A percentile compares a stretch with the other conserved stretches of the same genome.
Evolutionary conservation across 1,284 basidiomycete species (phyloP).

Genomic region (Trichosporon faecale): DNA sequence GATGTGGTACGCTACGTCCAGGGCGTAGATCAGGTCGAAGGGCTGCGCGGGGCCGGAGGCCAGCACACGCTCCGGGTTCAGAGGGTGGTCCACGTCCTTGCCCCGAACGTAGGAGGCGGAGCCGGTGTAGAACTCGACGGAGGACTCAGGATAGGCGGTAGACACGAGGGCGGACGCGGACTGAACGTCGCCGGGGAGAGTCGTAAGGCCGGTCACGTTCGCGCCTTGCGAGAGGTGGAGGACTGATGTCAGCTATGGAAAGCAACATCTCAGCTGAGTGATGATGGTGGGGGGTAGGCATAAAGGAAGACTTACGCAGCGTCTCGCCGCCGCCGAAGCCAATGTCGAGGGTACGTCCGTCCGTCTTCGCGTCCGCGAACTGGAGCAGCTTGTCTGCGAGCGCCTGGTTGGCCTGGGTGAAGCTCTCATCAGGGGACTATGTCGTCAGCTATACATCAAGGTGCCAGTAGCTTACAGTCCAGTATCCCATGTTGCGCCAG

Average conservation of each 20-base stretch:
- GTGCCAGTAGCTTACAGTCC: constrained; percentile 22
- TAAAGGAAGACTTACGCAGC: constrained; percentile 54
- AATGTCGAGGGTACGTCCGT: constrained; percentile 60
- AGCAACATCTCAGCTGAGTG: neutral
- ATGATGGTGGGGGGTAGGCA: neutral
- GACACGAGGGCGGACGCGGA: constrained; percentile 56
- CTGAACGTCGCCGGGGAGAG: constrained; percentile 57
- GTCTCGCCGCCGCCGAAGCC: constrained; percentile 71
- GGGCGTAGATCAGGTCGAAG: constrained; percentile 53
- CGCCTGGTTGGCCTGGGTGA: constrained; percentile 63
- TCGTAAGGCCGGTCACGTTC: constrained; percentile 62
- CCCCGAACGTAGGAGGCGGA: constrained; percentile 27
- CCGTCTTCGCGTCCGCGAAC: constrained; percentile 54
- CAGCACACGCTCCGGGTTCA: constrained; percentile 37
- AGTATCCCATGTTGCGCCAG: constrained; percentile 50
- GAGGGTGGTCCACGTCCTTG: constrained; percentile 39
- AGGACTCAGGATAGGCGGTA: constrained; percentile 13
- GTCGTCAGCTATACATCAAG: neutral
- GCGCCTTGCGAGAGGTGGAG: constrained; percentile 46
- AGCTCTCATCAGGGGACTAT: constrained; percentile 39
- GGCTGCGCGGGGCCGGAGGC: constrained; percentile 17
- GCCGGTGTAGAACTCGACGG: constrained; percentile 17
- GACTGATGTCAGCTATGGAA: constrained; percentile 48
- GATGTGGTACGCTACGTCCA: constrained; percentile 73
- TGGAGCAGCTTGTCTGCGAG: constrained; percentile 59